Base-by-base conservation (phyloP, 768 basidiomycete species). In the Calocera viscosa region DNA sequence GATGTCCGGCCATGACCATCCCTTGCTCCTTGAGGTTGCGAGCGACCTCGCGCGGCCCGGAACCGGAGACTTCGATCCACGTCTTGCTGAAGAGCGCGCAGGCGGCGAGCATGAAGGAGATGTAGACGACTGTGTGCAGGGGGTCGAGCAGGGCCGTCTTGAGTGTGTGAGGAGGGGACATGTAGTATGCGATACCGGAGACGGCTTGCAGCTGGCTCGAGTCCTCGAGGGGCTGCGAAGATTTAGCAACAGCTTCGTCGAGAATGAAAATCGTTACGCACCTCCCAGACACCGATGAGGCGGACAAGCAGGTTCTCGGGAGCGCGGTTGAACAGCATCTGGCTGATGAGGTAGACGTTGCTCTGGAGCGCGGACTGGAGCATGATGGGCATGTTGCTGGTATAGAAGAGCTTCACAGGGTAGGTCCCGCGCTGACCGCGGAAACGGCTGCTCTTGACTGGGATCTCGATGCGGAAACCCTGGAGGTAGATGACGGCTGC, bases 301-400 rank as follows among this genome's bases (percentile, higher is more conserved):
- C 84, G 84, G 72, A 98, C 92, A 70, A 98, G 80, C 69, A 97
- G 76, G 81, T 96, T 96, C 71, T 81, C 79, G 0, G 96, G 96
- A 86, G 95, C 98, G 16, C 95, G 84, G 38, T 81, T 82, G 40
- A 88, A 87, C 68, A 98, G 84, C 94, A 98, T 98, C 78, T 98
- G 96, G 33, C 86, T 90, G 72, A 98, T 83, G 77, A 98, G 90
- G 80, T 94, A 98, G 33, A 99, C 86, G 76, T 99, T 95, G 67
- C 86, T 88, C 0, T 92, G 92, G 67, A 98, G 80, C 16, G 94
- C 94, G 16, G 85, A 87, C 79, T 98, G 91, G 68, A 98, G 84
- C 95, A 99, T 99, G 82, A 99, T 98, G 67, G 95, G 95, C 95
- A 97, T 99, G 81, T 98, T 99, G 49, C 86, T 89, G 17, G 96